Conservation (phyloP, 2,329 filamentous ascomycete genomes). For the Hawksworthiomyces lignivorus region DNA sequence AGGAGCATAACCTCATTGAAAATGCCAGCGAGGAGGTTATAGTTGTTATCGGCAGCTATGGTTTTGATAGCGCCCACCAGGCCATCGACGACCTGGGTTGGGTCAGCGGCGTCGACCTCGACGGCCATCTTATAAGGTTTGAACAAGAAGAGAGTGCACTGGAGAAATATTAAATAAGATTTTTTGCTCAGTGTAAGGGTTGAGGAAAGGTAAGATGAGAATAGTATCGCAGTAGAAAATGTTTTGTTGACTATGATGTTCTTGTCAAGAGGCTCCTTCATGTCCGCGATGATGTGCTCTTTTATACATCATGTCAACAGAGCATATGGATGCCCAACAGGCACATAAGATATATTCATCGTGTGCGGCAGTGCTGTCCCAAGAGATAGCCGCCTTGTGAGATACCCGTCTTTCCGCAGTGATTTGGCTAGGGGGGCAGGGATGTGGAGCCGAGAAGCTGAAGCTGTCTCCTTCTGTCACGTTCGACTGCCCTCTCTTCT, state of each 20-base stretch:
- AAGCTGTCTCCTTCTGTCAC: background rate
- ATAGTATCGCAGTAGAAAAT: too few relatives aligned
- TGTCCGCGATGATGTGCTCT: too few relatives aligned
- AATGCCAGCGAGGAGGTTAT: conserved; percentile 26
- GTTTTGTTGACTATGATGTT: background rate
- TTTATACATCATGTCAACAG: background rate
- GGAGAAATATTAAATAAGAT: too few relatives aligned
- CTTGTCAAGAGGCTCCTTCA: too few relatives aligned
- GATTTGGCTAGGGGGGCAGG: background rate
- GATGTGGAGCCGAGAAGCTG: background rate
- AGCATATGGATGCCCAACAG: background rate
- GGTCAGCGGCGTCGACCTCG: conserved; percentile 6
- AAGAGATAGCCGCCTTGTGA: background rate
- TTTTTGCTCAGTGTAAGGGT: too few relatives aligned
- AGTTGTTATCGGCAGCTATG: conserved; percentile 25
- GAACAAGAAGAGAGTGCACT: too few relatives aligned
- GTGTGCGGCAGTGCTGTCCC: too few relatives aligned
- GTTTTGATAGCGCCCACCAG: conserved; percentile 26
- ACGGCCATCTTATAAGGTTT: conserved; percentile 4
- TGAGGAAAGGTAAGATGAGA: too few relatives aligned
- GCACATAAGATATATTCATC: too few relatives aligned
- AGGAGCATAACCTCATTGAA: conserved; percentile 26
- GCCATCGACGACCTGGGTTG: conserved; percentile 20
- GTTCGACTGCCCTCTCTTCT: background rate
- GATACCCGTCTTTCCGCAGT: background rate